A percentile compares a stretch with the other conserved stretches of the same genome.
phyloP scores from a whole-genome alignment of 2,329 filamentous ascomycete species.

The Penicillium sp. region DNA sequence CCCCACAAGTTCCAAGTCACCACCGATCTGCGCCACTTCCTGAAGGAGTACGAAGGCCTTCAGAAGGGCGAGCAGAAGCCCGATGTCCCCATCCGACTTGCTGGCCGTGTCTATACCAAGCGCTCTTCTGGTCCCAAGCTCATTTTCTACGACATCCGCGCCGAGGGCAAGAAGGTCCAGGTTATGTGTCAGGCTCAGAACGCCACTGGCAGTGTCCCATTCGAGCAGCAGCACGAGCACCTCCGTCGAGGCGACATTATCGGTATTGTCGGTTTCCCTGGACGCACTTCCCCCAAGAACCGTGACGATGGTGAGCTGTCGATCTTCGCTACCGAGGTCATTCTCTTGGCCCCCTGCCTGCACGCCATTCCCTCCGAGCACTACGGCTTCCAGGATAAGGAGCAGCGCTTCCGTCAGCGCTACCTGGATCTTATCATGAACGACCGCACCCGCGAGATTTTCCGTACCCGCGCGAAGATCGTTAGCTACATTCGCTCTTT shows the following conservation, averaged over 20 bases:
- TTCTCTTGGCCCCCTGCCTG: constrained; percentile 85
- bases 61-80: constrained; percentile 84
- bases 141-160: constrained; percentile 85
- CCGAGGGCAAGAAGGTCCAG: constrained; percentile 77
- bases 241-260: constrained; percentile 91
- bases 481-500: constrained; percentile 84
- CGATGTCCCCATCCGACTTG: constrained; percentile 74
- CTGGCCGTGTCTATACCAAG: constrained; percentile 87
- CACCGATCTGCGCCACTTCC: constrained; percentile 79
- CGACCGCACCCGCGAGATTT: constrained; percentile 77
- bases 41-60: constrained; percentile 71
- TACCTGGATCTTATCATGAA: constrained; percentile 99
- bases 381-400: constrained; percentile 93
- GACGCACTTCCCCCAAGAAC: constrained; percentile 85
- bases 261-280: constrained; percentile 80
- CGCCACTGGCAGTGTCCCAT: constrained; percentile 66
- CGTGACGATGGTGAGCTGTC: constrained; percentile 87
- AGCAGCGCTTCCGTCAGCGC: constrained; percentile 88
- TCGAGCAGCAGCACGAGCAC: constrained; percentile 85
- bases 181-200: constrained; percentile 90
- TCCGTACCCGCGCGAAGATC: constrained; percentile 84
- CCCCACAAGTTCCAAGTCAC: constrained; percentile 92
- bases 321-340: constrained; percentile 85
- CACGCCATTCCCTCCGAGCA: constrained; percentile 83
- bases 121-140: constrained; percentile 80